Evolutionary conservation across 1,284 basidiomycete genomes (phyloP).

Genomic region (Phenoliferia sp.): DNA sequence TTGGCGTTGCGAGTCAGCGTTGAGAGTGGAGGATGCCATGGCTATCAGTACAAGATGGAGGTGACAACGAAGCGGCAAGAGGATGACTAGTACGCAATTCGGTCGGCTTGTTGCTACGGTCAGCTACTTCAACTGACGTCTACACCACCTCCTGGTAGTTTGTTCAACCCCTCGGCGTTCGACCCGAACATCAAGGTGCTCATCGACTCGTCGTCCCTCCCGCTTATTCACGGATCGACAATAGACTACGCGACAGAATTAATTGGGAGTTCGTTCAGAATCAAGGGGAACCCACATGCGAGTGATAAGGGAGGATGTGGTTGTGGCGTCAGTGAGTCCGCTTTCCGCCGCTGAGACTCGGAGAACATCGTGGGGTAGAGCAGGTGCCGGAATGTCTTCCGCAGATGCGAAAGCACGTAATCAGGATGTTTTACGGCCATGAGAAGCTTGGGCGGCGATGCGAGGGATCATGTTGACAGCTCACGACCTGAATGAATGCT

Average conservation of each 20-base stretch:
- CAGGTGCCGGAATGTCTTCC: too few relatives aligned
- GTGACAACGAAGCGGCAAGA: conserved; percentile 54
- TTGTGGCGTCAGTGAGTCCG: conserved; percentile 65
- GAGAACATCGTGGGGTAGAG: background rate
- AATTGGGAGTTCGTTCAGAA: conserved; percentile 77
- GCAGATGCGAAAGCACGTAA: background rate
- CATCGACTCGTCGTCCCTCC: conserved; percentile 74
- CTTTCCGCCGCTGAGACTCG: background rate
- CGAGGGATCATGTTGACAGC: background rate
- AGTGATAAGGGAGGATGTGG: conserved; percentile 74
- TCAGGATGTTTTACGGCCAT: background rate
- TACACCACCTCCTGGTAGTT: conserved; percentile 4
- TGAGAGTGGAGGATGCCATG: conserved; percentile 86
- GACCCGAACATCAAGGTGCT: conserved; percentile 47
- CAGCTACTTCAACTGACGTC: too few relatives aligned
- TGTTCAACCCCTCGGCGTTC: conserved; percentile 14
- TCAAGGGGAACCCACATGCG: conserved; percentile 75
- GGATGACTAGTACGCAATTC: conserved; percentile 90
- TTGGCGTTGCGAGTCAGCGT: conserved; percentile 70
- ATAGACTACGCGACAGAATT: conserved; percentile 86
- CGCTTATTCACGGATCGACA: conserved; percentile 72
- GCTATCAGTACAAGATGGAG: conserved; percentile 86
- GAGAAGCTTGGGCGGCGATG: background rate
- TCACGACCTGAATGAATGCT: background rate
- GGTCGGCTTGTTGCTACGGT: too few relatives aligned